phyloP scores from a whole-genome alignment of 331 rosid genomes.

The Phaseolus coccineus region DNA sequence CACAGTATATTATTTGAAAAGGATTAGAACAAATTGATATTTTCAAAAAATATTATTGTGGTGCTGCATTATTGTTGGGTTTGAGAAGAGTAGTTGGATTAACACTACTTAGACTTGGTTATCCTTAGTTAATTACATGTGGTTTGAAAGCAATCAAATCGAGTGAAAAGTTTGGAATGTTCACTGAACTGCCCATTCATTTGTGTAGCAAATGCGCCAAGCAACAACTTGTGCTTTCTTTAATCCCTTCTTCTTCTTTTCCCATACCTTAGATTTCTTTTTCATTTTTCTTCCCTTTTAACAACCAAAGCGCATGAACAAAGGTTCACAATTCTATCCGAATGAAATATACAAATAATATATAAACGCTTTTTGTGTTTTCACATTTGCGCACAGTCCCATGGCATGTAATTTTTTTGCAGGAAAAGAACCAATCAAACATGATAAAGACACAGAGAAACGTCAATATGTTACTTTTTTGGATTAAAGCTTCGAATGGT shows the following conservation, averaged over 20 bases:
- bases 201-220: constrained; percentile 9
- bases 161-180: not conserved
- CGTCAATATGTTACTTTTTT: not conserved
- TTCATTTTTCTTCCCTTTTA: not conserved
- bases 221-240: constrained; percentile 32
- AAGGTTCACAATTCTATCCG: not conserved
- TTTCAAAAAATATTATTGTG: not conserved
- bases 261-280: constrained; percentile 10
- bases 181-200: not conserved
- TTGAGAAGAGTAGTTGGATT: not conserved
- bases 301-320: not conserved
- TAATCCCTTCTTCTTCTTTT: not conserved
- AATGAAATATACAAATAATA: not conserved
- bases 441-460: not conserved
- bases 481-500: constrained; percentile 30
- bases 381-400: not conserved
- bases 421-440: constrained; percentile 21
- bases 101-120: not conserved
- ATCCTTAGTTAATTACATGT: constrained; percentile 10
- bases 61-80: constrained; percentile 15
- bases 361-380: not conserved
- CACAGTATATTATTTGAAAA: not conserved
- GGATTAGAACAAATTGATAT: constrained; percentile 16
- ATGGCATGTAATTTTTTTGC: constrained; percentile 1
- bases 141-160: constrained; percentile 11